Evolutionary conservation across 306 rosid genomes (phyloP), one percentile per base, ranked within the genome.

Genomic region (Gillenia trifoliata): DNA sequence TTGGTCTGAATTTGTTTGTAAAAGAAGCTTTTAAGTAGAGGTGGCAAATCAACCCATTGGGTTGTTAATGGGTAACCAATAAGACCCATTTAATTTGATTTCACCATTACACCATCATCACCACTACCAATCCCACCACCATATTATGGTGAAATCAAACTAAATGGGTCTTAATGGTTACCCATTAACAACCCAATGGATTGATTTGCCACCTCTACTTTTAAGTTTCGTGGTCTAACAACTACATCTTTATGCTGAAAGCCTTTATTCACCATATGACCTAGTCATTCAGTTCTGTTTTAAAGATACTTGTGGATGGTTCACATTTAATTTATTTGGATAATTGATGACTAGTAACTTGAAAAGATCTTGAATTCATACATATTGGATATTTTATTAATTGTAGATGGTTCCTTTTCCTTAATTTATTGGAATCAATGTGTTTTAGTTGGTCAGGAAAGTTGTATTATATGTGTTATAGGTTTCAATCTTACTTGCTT

Each of bases 401-500:
- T 23, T 25, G 16, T 11, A 23, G 31, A 64, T 2, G 11, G 26
- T 34, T 33, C 3, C 19, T 38, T 22, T 20, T 38, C 19, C 4
- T 65, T 22, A n/a, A 22, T 36, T 41, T 65, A 22, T 36, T 36
- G 49, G 49, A 66, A 66, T 12, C 54, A 66, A 12, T 66, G 8
- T 12, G 31, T 8, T 40, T 22, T 12, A 25, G 43, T 40, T 66
- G 54, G 55, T 38, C 54, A 20, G 9, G 11, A 9, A 38, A 15
- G 30, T 38, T 15, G 2, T 22, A 40, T 66, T 6, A 29, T 6
- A 29, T 72, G 47, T 30, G 41, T 75, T 65, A 50, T 43, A 17
- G 47, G 31, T 41, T 61, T 74, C 66, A 76, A 72, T 67, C 43
- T 26, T 82, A 55, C 50, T 26, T 59, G 65, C n/a, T 55, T 68